Conservation (phyloP, 2,329 filamentous ascomycete genomes). For the Xylariaceae sp. region DNA sequence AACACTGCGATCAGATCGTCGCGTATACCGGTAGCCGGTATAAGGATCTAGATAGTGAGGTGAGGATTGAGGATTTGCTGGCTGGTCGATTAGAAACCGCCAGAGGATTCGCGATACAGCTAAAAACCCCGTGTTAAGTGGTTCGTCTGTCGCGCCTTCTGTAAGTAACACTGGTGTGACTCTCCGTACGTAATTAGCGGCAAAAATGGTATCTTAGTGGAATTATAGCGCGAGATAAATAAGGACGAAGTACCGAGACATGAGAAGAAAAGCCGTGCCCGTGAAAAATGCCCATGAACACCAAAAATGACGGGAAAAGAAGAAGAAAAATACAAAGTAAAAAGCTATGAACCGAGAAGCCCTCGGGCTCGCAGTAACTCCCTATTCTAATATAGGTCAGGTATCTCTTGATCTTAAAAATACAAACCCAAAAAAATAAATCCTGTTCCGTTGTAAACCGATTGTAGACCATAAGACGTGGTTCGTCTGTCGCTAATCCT, state of each 20-base stretch:
- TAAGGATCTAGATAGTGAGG: no score
- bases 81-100: not conserved
- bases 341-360: not conserved
- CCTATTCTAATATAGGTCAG: not conserved
- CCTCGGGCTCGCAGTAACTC: not conserved
- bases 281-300: not conserved
- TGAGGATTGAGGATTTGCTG: no score
- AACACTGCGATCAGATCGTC: not conserved
- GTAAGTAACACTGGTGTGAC: not conserved
- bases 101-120: slow-evolving; percentile 4
- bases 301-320: not conserved
- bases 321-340: not conserved
- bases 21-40: not conserved
- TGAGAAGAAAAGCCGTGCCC: not conserved
- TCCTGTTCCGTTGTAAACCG: slow-evolving; percentile 4
- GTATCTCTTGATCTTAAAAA: not conserved
- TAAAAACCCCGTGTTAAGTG: slow-evolving; percentile 5
- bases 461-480: slow-evolving; percentile 1
- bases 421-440: slow-evolving; percentile 2
- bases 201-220: not conserved
- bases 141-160: slow-evolving; percentile 1
- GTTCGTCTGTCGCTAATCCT: slow-evolving; percentile 11
- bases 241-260: not conserved
- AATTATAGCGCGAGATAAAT: not conserved
- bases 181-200: not conserved